These are phyloP conservation scores for Narthecium ossifragum DNA, from an alignment of 106 monocot species.

Conservation along the genomic window DNA sequence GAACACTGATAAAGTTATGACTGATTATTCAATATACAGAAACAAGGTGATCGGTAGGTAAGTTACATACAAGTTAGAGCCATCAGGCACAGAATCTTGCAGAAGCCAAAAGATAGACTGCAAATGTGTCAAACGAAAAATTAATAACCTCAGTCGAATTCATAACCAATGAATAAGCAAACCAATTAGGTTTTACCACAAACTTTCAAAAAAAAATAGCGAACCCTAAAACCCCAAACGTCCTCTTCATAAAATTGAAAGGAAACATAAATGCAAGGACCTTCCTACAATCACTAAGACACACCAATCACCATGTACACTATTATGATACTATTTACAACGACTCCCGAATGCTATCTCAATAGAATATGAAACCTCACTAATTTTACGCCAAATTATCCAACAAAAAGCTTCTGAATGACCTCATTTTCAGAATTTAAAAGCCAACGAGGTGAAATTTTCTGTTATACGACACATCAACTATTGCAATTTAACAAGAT, in stretches of 20 bases:
- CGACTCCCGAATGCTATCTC: too few species aligned
- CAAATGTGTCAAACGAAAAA: conserved; percentile 10
- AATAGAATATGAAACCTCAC: too few species aligned
- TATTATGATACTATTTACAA: too few species aligned
- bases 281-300: background rate
- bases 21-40: background rate
- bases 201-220: background rate
- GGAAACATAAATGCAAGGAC: background rate
- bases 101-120: conserved; percentile 21
- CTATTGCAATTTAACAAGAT: too few species aligned
- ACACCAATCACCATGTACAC: too few species aligned
- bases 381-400: too few species aligned
- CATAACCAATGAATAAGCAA: too few species aligned
- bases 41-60: conserved; percentile 1
- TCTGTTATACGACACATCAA: too few species aligned
- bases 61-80: conserved; percentile 13
- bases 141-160: too few species aligned
- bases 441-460: too few species aligned
- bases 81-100: conserved; percentile 16
- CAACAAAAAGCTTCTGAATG: too few species aligned
- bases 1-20: background rate
- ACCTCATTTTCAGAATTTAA: too few species aligned
- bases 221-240: background rate
- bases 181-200: background rate
- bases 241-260: background rate